These are phyloP conservation scores for Nidularia sp. DNA, from an alignment of 768 basidiomycete species.

Conservation along the genomic window DNA sequence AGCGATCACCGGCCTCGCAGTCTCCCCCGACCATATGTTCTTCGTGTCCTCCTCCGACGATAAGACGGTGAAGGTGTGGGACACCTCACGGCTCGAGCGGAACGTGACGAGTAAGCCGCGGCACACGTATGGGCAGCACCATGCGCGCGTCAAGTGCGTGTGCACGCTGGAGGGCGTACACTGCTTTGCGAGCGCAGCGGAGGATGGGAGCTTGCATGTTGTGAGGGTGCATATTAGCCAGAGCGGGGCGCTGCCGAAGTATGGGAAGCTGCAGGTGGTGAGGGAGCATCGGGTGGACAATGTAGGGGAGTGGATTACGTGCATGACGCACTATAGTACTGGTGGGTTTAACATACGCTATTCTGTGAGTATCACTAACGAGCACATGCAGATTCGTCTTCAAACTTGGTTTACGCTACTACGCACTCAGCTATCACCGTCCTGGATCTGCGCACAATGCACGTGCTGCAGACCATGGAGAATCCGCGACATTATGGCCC, in stretches of 20 bases:
- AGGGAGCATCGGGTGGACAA: slow-evolving; percentile 75
- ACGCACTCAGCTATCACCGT: slow-evolving; percentile 72
- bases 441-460: slow-evolving; percentile 85
- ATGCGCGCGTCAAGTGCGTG: slow-evolving; percentile 63
- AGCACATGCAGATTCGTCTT: slow-evolving; percentile 49
- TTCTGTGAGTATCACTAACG: background rate
- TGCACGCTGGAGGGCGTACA: slow-evolving; percentile 84
- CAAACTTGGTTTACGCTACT: slow-evolving; percentile 83
- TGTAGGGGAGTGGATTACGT: slow-evolving; percentile 77
- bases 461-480: slow-evolving; percentile 67
- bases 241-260: slow-evolving; percentile 73
- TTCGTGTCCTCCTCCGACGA: slow-evolving; percentile 94
- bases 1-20: slow-evolving; percentile 72
- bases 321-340: slow-evolving; percentile 77
- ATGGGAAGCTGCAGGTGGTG: slow-evolving; percentile 74
- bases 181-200: slow-evolving; percentile 85
- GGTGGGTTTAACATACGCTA: slow-evolving; percentile 34
- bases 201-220: slow-evolving; percentile 80
- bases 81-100: slow-evolving; percentile 87
- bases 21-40: slow-evolving; percentile 92
- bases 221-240: slow-evolving; percentile 76
- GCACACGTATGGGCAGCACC: slow-evolving; percentile 56
- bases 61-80: slow-evolving; percentile 91
- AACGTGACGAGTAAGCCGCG: slow-evolving; percentile 86
- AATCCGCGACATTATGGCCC: slow-evolving; percentile 86